Percentiles rank a stretch among this genome's conserved stretches.
Evolutionary conservation across 345 rosid genomes (phyloP).

Genomic region (Camelina neglecta): DNA sequence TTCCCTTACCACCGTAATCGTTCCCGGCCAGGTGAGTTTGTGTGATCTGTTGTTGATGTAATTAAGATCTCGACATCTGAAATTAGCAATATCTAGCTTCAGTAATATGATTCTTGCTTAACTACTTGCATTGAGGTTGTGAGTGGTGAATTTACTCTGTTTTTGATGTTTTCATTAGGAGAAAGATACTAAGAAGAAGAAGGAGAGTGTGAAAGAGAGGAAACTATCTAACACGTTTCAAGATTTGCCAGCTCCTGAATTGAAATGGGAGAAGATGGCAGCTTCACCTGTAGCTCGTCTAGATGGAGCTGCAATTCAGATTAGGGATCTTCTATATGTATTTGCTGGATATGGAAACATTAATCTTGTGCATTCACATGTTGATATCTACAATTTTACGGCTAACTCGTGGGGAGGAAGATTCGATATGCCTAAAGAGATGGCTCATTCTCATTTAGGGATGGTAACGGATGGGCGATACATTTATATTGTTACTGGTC

Average conservation of each 20-base stretch:
- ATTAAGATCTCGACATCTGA: slow-evolving; percentile 6
- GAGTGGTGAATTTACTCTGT: neutral
- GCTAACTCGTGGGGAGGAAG: slow-evolving; percentile 86
- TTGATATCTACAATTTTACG: slow-evolving; percentile 80
- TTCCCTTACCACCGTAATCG: slow-evolving; percentile 2
- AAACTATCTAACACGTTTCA: slow-evolving; percentile 87
- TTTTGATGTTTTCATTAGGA: slow-evolving; percentile 37
- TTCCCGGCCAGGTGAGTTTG: slow-evolving; percentile 29
- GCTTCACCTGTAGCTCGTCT: slow-evolving; percentile 91
- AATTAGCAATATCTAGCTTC: neutral
- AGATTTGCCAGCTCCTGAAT: slow-evolving; percentile 78
- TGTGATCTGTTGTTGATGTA: slow-evolving; percentile 11
- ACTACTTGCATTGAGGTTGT: neutral
- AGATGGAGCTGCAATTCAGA: slow-evolving; percentile 94
- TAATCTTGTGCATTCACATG: slow-evolving; percentile 84
- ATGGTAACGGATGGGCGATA: slow-evolving; percentile 95
- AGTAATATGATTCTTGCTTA: slow-evolving; percentile 1
- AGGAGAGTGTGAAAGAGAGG: slow-evolving; percentile 49
- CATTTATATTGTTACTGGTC: slow-evolving; percentile 84
- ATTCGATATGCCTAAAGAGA: slow-evolving; percentile 95
- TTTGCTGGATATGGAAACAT: slow-evolving; percentile 96
- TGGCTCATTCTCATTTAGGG: slow-evolving; percentile 99
- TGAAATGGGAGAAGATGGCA: slow-evolving; percentile 89
- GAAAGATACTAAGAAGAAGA: slow-evolving; percentile 47
- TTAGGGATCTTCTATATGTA: slow-evolving; percentile 72